Evolutionary conservation across 306 rosid genomes (phyloP).

Genomic region (Vigna hirtella): DNA sequence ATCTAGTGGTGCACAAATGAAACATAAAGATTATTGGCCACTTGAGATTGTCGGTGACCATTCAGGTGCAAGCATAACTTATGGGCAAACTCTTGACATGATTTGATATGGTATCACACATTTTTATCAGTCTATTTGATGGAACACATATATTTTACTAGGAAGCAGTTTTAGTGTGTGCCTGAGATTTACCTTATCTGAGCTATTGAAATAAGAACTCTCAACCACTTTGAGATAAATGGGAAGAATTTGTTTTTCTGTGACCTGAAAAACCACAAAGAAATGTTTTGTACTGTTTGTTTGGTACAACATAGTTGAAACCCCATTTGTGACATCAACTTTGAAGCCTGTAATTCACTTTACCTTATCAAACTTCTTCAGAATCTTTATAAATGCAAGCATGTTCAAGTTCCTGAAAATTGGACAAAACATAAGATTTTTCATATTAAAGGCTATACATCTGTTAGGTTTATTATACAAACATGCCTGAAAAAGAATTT

Average conservation of each 20-base stretch:
- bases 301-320: conserved; percentile 24
- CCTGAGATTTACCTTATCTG: conserved; percentile 80
- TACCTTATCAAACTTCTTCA: conserved; percentile 98
- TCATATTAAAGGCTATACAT: neutral
- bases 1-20: conserved; percentile 58
- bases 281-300: neutral
- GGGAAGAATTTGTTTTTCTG: conserved; percentile 86
- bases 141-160: conserved; percentile 41
- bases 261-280: conserved; percentile 65
- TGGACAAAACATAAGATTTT: conserved; percentile 43
- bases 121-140: conserved; percentile 32
- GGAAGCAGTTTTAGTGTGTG: conserved; percentile 19
- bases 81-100: conserved; percentile 63
- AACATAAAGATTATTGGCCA: conserved; percentile 65
- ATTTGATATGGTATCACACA: conserved; percentile 47
- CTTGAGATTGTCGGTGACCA: conserved; percentile 67
- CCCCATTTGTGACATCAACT: conserved; percentile 23
- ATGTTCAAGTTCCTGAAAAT: conserved; percentile 86
- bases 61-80: conserved; percentile 51
- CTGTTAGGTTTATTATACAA: neutral
- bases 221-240: conserved; percentile 93
- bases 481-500: neutral
- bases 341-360: conserved; percentile 44
- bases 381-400: conserved; percentile 91
- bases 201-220: conserved; percentile 92